Conservation (phyloP, 306 rosid genomes). For the Gleditsia sinensis region DNA sequence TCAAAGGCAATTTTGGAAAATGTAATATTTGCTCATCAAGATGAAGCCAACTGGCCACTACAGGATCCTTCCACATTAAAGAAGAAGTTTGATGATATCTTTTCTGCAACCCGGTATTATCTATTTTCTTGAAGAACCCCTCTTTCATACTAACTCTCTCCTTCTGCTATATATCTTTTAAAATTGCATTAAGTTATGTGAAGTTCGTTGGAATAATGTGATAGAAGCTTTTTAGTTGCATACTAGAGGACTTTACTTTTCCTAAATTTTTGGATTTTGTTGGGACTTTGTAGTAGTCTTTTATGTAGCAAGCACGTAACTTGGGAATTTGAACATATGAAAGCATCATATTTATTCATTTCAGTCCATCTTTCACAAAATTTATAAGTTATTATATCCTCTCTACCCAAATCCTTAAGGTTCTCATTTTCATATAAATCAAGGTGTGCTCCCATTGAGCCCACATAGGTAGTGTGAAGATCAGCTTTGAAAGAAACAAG, state of each 20-base stretch:
- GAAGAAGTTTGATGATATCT: slow-evolving; percentile 94
- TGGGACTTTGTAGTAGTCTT: not conserved
- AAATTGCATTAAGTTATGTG: not conserved
- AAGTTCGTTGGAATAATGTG: not conserved
- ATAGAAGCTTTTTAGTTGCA: not conserved
- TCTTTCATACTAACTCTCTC: not conserved
- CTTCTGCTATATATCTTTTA: not conserved
- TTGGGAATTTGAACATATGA: not conserved
- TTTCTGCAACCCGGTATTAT: slow-evolving; percentile 87
- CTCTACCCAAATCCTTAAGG: not conserved
- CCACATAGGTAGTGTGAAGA: too few relatives aligned
- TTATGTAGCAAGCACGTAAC: not conserved
- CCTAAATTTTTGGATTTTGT: not conserved
- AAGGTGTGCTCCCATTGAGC: not conserved
- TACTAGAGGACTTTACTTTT: not conserved
- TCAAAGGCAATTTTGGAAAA: slow-evolving; percentile 93
- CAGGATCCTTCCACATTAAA: slow-evolving; percentile 95
- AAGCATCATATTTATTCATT: slow-evolving; percentile 9
- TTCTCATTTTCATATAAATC: not conserved
- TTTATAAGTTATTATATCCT: not conserved
- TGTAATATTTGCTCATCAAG: slow-evolving; percentile 94
- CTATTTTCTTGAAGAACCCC: not conserved
- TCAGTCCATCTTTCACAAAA: not conserved
- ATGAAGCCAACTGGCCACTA: slow-evolving; percentile 99
- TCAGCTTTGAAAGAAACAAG: too few relatives aligned